Percentiles rank a stretch among this genome's conserved stretches.
phyloP scores from a whole-genome alignment of 202 grass and related monocot genomes.

The Carex arenaria region DNA sequence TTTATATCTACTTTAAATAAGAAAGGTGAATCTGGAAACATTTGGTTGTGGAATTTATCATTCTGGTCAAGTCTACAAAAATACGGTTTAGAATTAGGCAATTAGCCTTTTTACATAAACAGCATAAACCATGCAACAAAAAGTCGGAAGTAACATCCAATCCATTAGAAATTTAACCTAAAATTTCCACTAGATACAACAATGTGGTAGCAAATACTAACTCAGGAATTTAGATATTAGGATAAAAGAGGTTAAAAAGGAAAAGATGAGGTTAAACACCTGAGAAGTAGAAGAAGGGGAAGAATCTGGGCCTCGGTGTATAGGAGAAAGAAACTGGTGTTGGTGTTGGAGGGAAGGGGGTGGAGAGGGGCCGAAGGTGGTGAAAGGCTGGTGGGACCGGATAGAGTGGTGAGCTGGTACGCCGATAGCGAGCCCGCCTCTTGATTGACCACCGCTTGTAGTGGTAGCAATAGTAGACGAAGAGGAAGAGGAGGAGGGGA shows the following conservation, averaged over 20 bases:
- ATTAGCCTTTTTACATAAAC: background rate
- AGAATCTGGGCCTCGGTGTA: background rate
- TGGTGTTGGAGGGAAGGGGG: slow-evolving; percentile 10
- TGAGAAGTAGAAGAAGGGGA: slow-evolving; percentile 5
- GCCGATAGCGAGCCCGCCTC: background rate
- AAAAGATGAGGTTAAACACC: background rate
- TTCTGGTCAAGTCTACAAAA: background rate
- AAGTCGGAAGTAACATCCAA: background rate
- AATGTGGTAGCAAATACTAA: background rate
- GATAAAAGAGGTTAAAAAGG: background rate
- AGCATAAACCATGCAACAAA: background rate
- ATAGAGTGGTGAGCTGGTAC: slow-evolving; percentile 3
- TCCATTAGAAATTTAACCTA: background rate
- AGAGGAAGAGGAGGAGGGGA: slow-evolving; percentile 8
- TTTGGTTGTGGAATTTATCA: background rate
- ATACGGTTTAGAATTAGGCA: background rate
- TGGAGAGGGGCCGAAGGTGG: slow-evolving; percentile 10
- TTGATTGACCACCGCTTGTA: background rate
- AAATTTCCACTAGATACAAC: background rate
- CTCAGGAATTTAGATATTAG: background rate
- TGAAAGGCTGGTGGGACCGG: slow-evolving; percentile 3
- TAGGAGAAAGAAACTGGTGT: slow-evolving; percentile 8
- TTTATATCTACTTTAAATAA: background rate
- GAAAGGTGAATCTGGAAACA: background rate
- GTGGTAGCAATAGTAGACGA: background rate